phyloP scores from a whole-genome alignment of 257 asterid species.

The Forsythia suspensa region DNA sequence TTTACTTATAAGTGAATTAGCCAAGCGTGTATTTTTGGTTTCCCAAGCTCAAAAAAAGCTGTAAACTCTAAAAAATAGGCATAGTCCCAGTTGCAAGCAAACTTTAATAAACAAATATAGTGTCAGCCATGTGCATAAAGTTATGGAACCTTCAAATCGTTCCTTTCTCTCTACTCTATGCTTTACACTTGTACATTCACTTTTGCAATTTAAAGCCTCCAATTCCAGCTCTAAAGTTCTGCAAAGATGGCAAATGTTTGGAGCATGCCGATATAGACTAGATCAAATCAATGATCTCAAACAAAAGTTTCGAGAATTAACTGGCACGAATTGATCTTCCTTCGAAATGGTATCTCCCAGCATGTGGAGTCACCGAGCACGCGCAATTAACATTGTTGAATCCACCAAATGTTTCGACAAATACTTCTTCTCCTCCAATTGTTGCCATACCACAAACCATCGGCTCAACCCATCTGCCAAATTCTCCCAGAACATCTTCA shows the following conservation, averaged over 20 bases:
- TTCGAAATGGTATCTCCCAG: constrained; percentile 46
- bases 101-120: too few species aligned
- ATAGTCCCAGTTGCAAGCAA: too few species aligned
- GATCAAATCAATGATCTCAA: constrained; percentile 39
- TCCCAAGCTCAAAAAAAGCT: too few species aligned
- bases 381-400: constrained; percentile 51
- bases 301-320: constrained; percentile 26
- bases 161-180: too few species aligned
- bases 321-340: constrained; percentile 33
- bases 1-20: too few species aligned
- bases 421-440: constrained; percentile 67
- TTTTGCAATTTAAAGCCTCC: too few species aligned
- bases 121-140: too few species aligned
- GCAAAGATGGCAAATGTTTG: neutral
- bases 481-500: constrained; percentile 22
- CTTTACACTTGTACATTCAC: too few species aligned
- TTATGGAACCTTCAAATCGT: too few species aligned
- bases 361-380: constrained; percentile 44
- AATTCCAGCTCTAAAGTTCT: too few species aligned
- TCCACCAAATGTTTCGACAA: constrained; percentile 53
- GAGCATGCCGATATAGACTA: constrained; percentile 34
- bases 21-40: too few species aligned
- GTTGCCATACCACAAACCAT: constrained; percentile 81
- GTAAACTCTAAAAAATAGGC: too few species aligned
- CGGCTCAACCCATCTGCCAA: constrained; percentile 33